phyloP scores from a whole-genome alignment of 2,329 filamentous ascomycete species.

The Pseudogymnoascus sp. region DNA sequence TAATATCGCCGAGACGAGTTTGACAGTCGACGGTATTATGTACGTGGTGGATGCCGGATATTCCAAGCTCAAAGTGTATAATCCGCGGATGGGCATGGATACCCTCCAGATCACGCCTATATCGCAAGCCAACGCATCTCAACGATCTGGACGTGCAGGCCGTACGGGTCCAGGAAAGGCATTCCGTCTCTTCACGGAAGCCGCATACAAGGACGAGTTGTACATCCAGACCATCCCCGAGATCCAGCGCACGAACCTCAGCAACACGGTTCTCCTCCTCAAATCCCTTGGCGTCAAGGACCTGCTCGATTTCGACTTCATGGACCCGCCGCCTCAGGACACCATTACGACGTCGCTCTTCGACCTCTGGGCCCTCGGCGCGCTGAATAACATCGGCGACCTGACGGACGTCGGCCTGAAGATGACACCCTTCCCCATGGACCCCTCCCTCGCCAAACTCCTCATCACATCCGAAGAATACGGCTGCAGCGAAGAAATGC shows the following conservation, averaged over 20 bases:
- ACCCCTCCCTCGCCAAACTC: slow-evolving; percentile 88
- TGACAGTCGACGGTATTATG: slow-evolving; percentile 98
- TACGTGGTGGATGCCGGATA: slow-evolving; percentile 96
- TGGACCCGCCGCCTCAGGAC: slow-evolving; percentile 97
- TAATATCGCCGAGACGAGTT: slow-evolving; percentile 95
- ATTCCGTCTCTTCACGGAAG: slow-evolving; percentile 88
- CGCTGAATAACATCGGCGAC: slow-evolving; percentile 87
- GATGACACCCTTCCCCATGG: slow-evolving; percentile 98
- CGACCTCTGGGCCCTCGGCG: slow-evolving; percentile 92
- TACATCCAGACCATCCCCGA: slow-evolving; percentile 97
- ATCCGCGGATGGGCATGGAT: slow-evolving; percentile 98
- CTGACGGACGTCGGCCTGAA: slow-evolving; percentile 77
- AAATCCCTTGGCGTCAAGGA: slow-evolving; percentile 94
- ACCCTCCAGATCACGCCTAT: slow-evolving; percentile 96
- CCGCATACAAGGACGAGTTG: slow-evolving; percentile 90
- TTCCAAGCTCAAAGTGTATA: slow-evolving; percentile 97
- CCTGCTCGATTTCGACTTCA: slow-evolving; percentile 93
- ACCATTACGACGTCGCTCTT: slow-evolving; percentile 96
- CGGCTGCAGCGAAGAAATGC: slow-evolving; percentile 92
- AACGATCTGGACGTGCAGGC: slow-evolving; percentile 87
- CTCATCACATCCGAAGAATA: slow-evolving; percentile 87
- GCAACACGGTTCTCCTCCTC: slow-evolving; percentile 86
- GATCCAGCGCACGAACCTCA: slow-evolving; percentile 91
- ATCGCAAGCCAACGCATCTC: slow-evolving; percentile 89
- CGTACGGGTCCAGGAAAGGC: slow-evolving; percentile 93